Evolutionary conservation across 768 basidiomycete genomes (phyloP), one percentile per base, ranked within the genome.

Genomic region (Pisolithus microcarpus): DNA sequence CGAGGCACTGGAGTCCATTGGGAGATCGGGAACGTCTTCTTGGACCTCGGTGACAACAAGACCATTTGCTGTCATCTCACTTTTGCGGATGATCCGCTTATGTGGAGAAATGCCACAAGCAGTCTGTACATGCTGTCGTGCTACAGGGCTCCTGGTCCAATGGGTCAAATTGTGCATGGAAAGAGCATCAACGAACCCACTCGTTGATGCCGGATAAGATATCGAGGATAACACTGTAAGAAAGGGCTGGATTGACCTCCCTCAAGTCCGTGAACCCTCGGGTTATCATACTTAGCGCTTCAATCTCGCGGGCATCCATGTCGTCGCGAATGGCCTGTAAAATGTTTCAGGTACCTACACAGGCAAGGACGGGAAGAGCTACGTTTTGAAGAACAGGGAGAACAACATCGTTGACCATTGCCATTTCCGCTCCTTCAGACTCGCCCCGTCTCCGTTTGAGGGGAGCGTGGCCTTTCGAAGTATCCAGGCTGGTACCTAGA

Each of bases 171-270:
- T 52, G 24, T 26, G 46, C 38, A 45, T 4, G 6, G 43, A 38
- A 49, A 45, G 26, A 16, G 43, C 21, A 16, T 46, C 26, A 10
- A 21, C 21, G 26, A 34, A 78, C 88, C 55, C 66, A 93, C 93
- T 91, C 88, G 65, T 95, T 90, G 64, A 98, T 86, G 13, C 89
- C 92, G 34, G 85, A 78, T 9, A 98, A 74, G 38, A 98, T 81
- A 61, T 97, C 94, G 49, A 94, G 81, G 38, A 98, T 79, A 43
- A 95, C 72, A 54, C 82, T 85, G 64, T 96, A 95, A 0, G 91
- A 87, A 30, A 96, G 75, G 52, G 85, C 82, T 0, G 95, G 80
- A 60, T 94, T 93, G 19, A 81, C 79, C 16, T 85, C 82, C 52
- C 84, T 83, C 18, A 99, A 75, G 61, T 95, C 92, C 36, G 80